A percentile compares a stretch with the other conserved stretches of the same genome.
Evolutionary conservation across 2,329 filamentous ascomycete genomes (phyloP).

Genomic region (Ophiobolus disseminans): DNA sequence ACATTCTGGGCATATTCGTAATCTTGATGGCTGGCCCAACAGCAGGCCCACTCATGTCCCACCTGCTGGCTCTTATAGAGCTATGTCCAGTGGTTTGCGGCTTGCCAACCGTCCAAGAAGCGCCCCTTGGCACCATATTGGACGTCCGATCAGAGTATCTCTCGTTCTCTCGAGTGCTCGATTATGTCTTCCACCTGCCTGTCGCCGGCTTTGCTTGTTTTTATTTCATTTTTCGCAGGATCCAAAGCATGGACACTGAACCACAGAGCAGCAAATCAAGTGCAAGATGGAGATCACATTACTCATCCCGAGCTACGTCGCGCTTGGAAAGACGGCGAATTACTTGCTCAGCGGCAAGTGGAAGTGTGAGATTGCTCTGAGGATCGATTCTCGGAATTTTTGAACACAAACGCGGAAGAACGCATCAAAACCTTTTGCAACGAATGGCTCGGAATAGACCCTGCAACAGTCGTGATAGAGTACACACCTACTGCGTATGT

Average conservation of each 20-base stretch:
- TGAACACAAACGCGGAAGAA: slow-evolving; percentile 18
- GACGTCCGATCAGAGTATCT: slow-evolving; percentile 36
- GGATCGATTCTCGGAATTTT: slow-evolving; percentile 22
- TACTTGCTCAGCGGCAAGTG: slow-evolving; percentile 26
- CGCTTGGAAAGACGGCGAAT: slow-evolving; percentile 1
- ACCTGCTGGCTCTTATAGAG: slow-evolving; percentile 36
- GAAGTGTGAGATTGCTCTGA: slow-evolving; percentile 23
- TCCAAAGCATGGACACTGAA: slow-evolving; percentile 27
- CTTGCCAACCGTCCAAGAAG: slow-evolving; percentile 20
- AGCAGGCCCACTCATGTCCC: slow-evolving; percentile 15
- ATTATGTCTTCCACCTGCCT: slow-evolving; percentile 45
- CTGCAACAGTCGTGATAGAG: slow-evolving; percentile 28
- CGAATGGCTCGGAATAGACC: slow-evolving; percentile 33
- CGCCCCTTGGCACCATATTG: slow-evolving; percentile 21
- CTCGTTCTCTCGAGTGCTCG: slow-evolving; percentile 45
- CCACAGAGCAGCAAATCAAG: slow-evolving; percentile 12
- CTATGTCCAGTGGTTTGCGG: slow-evolving; percentile 20
- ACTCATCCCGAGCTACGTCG: slow-evolving; percentile 5
- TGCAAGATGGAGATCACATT: slow-evolving; percentile 9
- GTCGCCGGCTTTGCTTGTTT: slow-evolving; percentile 35
- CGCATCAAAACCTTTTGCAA: slow-evolving; percentile 36
- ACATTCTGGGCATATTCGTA: slow-evolving; percentile 39
- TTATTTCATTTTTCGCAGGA: slow-evolving; percentile 38
- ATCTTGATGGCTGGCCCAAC: slow-evolving; percentile 38
- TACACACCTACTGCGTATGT: slow-evolving; percentile 33